phyloP scores from a whole-genome alignment of 2,329 filamentous ascomycete genomes.

The Trichoderma atroviride region DNA sequence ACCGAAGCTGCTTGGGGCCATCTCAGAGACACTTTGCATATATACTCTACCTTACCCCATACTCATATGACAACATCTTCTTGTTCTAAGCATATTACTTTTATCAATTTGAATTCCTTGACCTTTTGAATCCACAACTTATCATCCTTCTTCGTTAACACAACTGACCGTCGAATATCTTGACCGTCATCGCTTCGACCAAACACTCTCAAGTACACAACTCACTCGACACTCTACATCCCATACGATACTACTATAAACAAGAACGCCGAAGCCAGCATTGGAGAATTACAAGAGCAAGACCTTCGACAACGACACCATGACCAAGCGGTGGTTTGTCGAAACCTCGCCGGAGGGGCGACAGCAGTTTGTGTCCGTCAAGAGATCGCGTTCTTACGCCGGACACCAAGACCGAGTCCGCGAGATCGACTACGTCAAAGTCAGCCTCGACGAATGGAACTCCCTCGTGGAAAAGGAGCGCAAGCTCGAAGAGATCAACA shows the following conservation, averaged over 20 bases:
- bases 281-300: conserved; percentile 10
- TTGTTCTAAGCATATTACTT: background rate
- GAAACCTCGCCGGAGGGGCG: conserved; percentile 41
- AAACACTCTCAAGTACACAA: background rate
- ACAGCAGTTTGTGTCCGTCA: conserved; percentile 45
- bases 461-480: conserved; percentile 43
- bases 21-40: conserved; percentile 23
- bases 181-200: background rate
- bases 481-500: conserved; percentile 41
- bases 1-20: conserved; percentile 7
- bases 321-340: conserved; percentile 44
- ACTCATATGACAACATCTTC: conserved; percentile 11
- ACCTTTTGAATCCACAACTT: background rate
- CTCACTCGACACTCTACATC: background rate
- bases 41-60: background rate
- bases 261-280: background rate
- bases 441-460: conserved; percentile 44
- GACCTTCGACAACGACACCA: conserved; percentile 28
- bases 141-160: background rate
- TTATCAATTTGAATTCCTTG: background rate
- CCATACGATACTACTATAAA: conserved; percentile 15
- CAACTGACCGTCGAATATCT: background rate
- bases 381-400: conserved; percentile 43
- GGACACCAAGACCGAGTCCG: conserved; percentile 39
- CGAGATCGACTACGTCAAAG: conserved; percentile 41